These are phyloP conservation scores for Scedosporium minutisporum DNA, from an alignment of 2,329 filamentous ascomycete species.

Conservation along the genomic window DNA sequence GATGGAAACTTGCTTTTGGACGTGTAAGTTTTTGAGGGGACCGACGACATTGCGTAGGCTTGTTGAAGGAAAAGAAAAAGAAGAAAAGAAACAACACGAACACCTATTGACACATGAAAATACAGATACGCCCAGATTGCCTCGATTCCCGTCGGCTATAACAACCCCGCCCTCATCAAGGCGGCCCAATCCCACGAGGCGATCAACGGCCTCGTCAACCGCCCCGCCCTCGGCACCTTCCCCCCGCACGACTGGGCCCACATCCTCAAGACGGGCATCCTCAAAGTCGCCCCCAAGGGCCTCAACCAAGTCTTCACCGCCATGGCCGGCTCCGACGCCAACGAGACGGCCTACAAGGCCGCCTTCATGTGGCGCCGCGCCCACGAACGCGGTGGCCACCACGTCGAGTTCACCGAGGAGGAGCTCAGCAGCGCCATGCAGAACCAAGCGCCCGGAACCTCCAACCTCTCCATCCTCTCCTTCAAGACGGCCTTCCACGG, in stretches of 20 bases:
- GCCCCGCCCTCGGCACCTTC: conserved; percentile 73
- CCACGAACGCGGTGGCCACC: conserved; percentile 58
- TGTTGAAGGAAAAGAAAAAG: too few relatives aligned
- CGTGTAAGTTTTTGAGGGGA: conserved; percentile 37
- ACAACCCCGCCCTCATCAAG: conserved; percentile 58
- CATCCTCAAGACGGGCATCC: conserved; percentile 60
- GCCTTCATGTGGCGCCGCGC: conserved; percentile 75
- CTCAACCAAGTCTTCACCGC: conserved; percentile 74
- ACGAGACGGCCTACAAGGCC: conserved; percentile 78
- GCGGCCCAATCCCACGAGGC: conserved; percentile 63
- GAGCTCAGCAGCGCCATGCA: conserved; percentile 60
- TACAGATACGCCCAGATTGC: conserved; percentile 68
- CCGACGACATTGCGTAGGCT: too few relatives aligned
- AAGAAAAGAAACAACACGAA: background rate
- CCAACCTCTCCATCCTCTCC: conserved; percentile 66
- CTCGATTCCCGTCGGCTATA: conserved; percentile 76
- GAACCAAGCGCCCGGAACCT: conserved; percentile 64
- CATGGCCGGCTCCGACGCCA: conserved; percentile 71
- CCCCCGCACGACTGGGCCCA: conserved; percentile 66
- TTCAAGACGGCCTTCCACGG: conserved; percentile 75
- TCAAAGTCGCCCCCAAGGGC: conserved; percentile 64
- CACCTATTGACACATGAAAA: background rate
- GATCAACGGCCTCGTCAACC: conserved; percentile 64
- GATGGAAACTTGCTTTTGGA: conserved; percentile 67
- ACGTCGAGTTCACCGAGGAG: conserved; percentile 60